Evolutionary conservation across 2,329 filamentous ascomycete genomes (phyloP).

Genomic region (Penicillium sp.): DNA sequence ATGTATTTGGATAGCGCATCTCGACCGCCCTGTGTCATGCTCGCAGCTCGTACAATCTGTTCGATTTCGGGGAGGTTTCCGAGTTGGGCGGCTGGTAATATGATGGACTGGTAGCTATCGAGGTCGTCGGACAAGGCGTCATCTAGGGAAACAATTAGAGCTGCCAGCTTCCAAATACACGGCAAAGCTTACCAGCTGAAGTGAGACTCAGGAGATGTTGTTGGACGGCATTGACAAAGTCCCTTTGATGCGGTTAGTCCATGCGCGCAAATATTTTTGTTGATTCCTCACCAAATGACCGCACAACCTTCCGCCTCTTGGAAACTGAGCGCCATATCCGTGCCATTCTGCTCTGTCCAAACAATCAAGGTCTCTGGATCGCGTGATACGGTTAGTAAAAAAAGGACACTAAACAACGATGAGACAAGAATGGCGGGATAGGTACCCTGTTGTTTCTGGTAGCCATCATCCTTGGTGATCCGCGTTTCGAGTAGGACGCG

Average conservation of each 20-base stretch:
- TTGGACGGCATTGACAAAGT: slow-evolving; percentile 85
- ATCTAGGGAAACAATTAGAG: slow-evolving; percentile 50
- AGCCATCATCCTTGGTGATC: slow-evolving; percentile 90
- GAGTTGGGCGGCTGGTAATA: slow-evolving; percentile 76
- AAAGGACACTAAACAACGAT: not conserved
- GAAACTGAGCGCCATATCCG: slow-evolving; percentile 97
- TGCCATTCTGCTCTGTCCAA: slow-evolving; percentile 88
- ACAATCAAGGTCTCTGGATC: slow-evolving; percentile 87
- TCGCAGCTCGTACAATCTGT: slow-evolving; percentile 75
- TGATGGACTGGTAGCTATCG: slow-evolving; percentile 68
- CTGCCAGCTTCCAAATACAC: slow-evolving; percentile 3
- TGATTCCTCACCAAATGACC: slow-evolving; percentile 70
- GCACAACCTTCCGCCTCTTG: slow-evolving; percentile 95
- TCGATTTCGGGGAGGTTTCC: slow-evolving; percentile 82
- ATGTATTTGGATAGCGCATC: slow-evolving; percentile 87
- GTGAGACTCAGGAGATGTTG: slow-evolving; percentile 65
- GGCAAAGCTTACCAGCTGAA: slow-evolving; percentile 55
- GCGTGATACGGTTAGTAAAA: slow-evolving; percentile 25
- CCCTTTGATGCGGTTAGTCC: slow-evolving; percentile 55
- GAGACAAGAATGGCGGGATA: slow-evolving; percentile 26
- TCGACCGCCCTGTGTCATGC: slow-evolving; percentile 69
- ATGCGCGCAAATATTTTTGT: slow-evolving; percentile 8
- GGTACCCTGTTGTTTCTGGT: slow-evolving; percentile 94
- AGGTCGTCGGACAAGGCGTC: slow-evolving; percentile 88
- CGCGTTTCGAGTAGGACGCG: slow-evolving; percentile 82